Conservation (phyloP, 2,329 filamentous ascomycete species). For the Talaromyces sp. region DNA sequence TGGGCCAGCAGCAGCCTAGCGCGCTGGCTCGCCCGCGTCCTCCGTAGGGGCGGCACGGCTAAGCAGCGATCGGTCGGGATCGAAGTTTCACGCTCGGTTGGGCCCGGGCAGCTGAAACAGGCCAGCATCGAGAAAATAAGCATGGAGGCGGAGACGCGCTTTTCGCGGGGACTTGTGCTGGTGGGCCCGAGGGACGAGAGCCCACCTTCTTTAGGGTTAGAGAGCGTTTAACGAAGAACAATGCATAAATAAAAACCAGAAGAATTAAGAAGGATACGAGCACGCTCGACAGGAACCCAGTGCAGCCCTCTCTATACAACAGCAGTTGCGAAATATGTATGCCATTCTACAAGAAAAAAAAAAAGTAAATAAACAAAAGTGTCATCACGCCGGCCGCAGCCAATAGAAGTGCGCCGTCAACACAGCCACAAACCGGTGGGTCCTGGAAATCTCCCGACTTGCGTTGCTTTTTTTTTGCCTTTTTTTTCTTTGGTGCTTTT, state of each 20-base stretch:
- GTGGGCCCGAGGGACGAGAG: too few relatives aligned
- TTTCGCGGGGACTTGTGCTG: neutral
- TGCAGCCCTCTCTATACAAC: neutral
- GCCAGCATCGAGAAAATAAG: neutral
- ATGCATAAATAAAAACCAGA: too few relatives aligned
- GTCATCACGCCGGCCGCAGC: neutral
- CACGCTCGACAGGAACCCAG: too few relatives aligned
- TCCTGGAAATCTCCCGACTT: neutral
- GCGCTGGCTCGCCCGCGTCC: neutral
- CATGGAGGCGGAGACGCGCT: neutral
- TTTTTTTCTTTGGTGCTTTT: neutral
- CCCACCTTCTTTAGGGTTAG: too few relatives aligned
- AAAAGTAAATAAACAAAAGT: neutral
- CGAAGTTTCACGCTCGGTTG: neutral
- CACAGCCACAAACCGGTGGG: slow-evolving; percentile 10
- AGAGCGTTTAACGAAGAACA: too few relatives aligned
- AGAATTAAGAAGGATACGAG: too few relatives aligned
- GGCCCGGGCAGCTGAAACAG: neutral
- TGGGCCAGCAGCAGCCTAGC: neutral
- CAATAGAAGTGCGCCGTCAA: slow-evolving; percentile 4
- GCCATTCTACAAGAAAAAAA: neutral
- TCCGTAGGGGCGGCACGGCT: neutral
- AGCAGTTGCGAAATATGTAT: neutral
- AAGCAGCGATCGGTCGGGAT: neutral
- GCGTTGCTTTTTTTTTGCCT: neutral